phyloP scores from a whole-genome alignment of 2,329 filamentous ascomycete species.

The Aschersonia sp. region DNA sequence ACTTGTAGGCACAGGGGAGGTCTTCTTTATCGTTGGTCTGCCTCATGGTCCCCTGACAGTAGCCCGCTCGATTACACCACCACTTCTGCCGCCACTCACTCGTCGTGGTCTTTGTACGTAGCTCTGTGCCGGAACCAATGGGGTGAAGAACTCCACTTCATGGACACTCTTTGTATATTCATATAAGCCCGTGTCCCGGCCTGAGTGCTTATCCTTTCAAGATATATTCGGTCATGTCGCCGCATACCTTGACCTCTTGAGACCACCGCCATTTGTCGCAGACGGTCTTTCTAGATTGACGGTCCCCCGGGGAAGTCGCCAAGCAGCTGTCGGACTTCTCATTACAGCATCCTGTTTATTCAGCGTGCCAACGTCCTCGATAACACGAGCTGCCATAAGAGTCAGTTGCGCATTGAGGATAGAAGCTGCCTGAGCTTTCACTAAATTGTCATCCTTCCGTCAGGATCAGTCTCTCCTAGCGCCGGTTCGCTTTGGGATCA shows the following conservation, averaged over 20 bases:
- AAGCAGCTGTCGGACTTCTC: background rate
- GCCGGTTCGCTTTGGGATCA: background rate
- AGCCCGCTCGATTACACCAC: background rate
- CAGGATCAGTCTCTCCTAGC: background rate
- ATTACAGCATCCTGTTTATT: no score
- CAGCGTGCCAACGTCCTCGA: no score
- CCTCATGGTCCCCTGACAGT: background rate
- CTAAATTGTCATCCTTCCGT: background rate
- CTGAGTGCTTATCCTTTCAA: background rate
- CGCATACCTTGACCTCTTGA: background rate
- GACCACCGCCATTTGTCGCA: background rate
- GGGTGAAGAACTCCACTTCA: background rate
- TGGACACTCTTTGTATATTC: background rate
- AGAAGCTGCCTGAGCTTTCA: background rate
- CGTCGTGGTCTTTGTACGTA: background rate
- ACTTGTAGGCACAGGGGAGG: background rate
- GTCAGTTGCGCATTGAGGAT: background rate
- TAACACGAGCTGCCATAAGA: background rate
- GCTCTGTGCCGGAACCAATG: background rate
- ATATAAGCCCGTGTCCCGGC: background rate
- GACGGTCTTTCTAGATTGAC: background rate
- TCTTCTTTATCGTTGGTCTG: background rate
- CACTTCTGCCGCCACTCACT: background rate
- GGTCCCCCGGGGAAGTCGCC: background rate
- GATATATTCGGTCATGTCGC: background rate